These are phyloP conservation scores for Corylus americana DNA, from an alignment of 306 rosid genomes.

Conservation along the genomic window DNA sequence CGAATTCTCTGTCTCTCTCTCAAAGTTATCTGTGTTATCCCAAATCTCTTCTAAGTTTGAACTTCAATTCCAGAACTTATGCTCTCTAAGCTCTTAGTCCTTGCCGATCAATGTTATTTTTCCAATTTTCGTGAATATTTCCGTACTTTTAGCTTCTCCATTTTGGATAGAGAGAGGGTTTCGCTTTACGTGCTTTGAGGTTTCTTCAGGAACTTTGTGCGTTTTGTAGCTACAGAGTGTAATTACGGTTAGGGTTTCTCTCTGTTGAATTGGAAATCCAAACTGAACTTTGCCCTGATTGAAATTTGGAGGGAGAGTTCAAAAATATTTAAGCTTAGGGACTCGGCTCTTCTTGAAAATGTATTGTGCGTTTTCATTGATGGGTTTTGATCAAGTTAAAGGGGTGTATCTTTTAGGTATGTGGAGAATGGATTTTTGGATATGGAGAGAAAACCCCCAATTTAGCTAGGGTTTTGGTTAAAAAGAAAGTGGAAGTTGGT, in stretches of 20 bases:
- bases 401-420: background rate
- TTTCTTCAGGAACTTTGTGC: background rate
- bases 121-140: background rate
- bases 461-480: background rate
- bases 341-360: background rate
- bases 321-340: background rate
- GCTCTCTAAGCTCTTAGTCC: background rate
- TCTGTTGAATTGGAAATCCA: background rate
- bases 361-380: background rate
- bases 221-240: background rate
- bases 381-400: background rate
- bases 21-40: background rate
- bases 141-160: background rate
- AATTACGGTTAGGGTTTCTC: background rate
- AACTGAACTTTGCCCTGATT: background rate
- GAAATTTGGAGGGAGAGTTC: background rate
- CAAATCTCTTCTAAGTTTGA: background rate
- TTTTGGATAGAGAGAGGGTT: background rate
- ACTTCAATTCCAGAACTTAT: background rate
- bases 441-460: background rate
- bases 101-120: background rate
- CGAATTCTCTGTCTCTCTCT: background rate
- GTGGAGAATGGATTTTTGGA: background rate
- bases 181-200: background rate
- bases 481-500: slow-evolving; percentile 1